Base-by-base conservation (phyloP, 2,329 filamentous ascomycete species). In the Ophiostoma himal-ulmi region DNA sequence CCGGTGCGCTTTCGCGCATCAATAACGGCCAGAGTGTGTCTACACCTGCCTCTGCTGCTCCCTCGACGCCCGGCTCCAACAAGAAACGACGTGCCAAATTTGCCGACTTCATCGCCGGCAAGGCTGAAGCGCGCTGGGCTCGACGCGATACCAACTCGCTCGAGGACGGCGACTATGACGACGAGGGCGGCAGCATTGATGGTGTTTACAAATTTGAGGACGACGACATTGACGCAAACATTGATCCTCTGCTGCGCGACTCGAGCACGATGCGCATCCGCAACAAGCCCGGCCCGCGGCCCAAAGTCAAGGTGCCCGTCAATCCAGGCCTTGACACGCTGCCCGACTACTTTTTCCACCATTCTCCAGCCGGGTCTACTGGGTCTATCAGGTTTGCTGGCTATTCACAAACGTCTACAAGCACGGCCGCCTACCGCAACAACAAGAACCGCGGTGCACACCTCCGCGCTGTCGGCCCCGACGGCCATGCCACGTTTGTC, bases 271-370 rank as follows among this genome's bases (percentile, higher is more conserved):
- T 39, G 36, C 34, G 62, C 34, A 65, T 65, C 62, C 34, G 62
- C 36, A 65, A 22, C 54, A 69, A 44, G 26, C 36, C 54, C 13
- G 54, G 37, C n/a, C 37, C 68, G 17, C 22, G 70, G 36, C 52
- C 26, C 20, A 6, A 26, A 39, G 20, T 30, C 20, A n/a, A 67
- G 69, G 26, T 17, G n/a, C 39, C 30, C 7, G 39, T 34, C 30
- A 74, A 75, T 37, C 74, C 73, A 0, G 74, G 72, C 3, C 67
- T 74, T 14, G 70, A 73, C 66, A 73, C 67, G 8, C 69, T 74
- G n/a, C 73, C 73, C 1, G 30, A 48, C 36, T 70, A 67, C 10
- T 73, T 75, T 34, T 75, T 72, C 41, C 37, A 13, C 36, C 48
- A 17, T 7, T 48, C n/a, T 22, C 13, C 7, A n/a, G 36, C 7